These are phyloP conservation scores for Plasmodium reichenowi DNA, from an alignment of 169 alveolate species.

Conservation along the genomic window DNA sequence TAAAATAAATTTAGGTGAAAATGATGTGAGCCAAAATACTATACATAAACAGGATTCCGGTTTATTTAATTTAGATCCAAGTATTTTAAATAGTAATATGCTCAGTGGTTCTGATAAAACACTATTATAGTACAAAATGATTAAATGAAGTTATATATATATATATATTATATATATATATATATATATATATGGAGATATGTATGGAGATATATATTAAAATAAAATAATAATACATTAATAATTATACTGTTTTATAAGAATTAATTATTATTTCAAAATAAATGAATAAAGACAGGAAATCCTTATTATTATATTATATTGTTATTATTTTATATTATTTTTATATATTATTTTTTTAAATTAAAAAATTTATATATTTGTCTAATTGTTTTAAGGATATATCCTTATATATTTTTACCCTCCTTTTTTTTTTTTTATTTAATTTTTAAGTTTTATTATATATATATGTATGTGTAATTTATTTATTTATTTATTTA, in stretches of 20 bases:
- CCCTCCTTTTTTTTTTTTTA: constrained; percentile 15
- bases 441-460: constrained; percentile 3
- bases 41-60: constrained; percentile 11
- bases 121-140: not conserved
- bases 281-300: no score
- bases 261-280: no score
- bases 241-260: no score
- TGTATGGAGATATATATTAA: no score
- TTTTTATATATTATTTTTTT: not conserved
- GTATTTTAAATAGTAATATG: constrained; percentile 21
- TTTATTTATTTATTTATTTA: no score
- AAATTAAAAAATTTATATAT: constrained; percentile 14
- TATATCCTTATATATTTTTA: no score
- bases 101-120: constrained; percentile 26
- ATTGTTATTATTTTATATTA: no score
- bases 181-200: no score
- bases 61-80: constrained; percentile 28
- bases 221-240: no score
- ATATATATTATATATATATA: no score
- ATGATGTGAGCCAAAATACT: constrained; percentile 5
- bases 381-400: constrained; percentile 45
- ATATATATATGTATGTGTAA: no score
- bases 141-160: not conserved
- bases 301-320: no score
- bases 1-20: constrained; percentile 5